Conservation (phyloP, 768 basidiomycete species). For the Dioszegia hungarica region DNA sequence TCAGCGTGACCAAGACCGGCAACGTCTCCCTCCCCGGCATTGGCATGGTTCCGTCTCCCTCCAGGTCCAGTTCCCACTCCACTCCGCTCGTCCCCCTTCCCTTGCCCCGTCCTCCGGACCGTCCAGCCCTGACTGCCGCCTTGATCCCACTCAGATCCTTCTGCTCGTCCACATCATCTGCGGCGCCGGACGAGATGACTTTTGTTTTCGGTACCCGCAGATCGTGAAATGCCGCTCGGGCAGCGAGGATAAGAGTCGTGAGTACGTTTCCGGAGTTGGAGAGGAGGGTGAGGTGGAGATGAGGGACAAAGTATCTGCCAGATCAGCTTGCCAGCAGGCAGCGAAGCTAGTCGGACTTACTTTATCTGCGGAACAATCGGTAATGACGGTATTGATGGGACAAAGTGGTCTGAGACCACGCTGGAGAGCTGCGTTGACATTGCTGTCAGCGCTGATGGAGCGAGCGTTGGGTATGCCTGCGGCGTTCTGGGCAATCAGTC, state of each 20-base stretch:
- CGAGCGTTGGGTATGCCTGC: constrained; percentile 38
- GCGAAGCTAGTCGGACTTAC: constrained; percentile 12
- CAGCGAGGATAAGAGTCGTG: constrained; percentile 36
- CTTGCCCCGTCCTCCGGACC: constrained; percentile 21
- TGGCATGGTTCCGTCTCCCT: constrained; percentile 26
- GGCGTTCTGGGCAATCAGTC: constrained; percentile 26
- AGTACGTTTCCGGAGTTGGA: constrained; percentile 33
- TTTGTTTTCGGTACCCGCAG: constrained; percentile 42
- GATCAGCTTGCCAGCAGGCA: background rate
- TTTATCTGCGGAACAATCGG: constrained; percentile 38
- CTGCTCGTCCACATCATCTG: constrained; percentile 18
- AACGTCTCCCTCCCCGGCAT: constrained; percentile 28
- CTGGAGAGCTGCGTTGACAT: constrained; percentile 37
- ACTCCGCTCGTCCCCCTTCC: constrained; percentile 22
- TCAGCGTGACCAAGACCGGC: constrained; percentile 42
- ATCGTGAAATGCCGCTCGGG: constrained; percentile 41
- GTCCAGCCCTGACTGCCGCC: constrained; percentile 36
- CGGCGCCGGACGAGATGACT: constrained; percentile 21
- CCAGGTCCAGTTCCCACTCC: constrained; percentile 47
- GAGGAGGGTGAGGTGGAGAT: constrained; percentile 41
- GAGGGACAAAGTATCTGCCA: constrained; percentile 44
- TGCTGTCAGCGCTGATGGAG: constrained; percentile 9
- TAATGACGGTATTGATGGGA: constrained; percentile 41
- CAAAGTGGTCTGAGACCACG: constrained; percentile 40
- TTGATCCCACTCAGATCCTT: constrained; percentile 45